Evolutionary conservation across 306 rosid genomes (phyloP).

Genomic region (Neltuma alba): DNA sequence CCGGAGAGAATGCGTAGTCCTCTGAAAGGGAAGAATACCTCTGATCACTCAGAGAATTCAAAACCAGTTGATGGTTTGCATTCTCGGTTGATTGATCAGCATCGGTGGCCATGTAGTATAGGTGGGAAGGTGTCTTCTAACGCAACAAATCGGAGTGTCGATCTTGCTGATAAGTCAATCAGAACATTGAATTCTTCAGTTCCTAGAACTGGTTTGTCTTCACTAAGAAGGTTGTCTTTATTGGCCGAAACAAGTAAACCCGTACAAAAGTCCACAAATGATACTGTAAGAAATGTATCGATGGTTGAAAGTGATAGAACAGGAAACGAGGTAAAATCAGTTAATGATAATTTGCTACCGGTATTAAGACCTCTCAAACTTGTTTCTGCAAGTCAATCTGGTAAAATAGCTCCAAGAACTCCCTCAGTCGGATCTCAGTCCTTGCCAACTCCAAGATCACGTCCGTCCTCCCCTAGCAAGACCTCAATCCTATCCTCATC

Average conservation of each 20-base stretch:
- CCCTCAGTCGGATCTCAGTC: slow-evolving; percentile 55
- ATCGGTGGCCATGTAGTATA: slow-evolving; percentile 77
- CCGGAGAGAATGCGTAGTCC: slow-evolving; percentile 90
- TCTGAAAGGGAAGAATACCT: slow-evolving; percentile 56
- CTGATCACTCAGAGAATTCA: slow-evolving; percentile 83
- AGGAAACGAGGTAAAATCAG: slow-evolving; percentile 47
- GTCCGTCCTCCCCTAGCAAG: slow-evolving; percentile 61
- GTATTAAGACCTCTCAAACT: slow-evolving; percentile 51
- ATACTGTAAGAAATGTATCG: slow-evolving; percentile 40
- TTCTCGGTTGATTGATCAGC: slow-evolving; percentile 71
- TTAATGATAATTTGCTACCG: slow-evolving; percentile 45
- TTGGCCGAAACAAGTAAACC: slow-evolving; percentile 51
- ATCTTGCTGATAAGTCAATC: slow-evolving; percentile 49
- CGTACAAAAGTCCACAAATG: slow-evolving; percentile 53
- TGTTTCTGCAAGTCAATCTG: slow-evolving; percentile 44
- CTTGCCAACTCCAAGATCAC: slow-evolving; percentile 45
- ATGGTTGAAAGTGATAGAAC: slow-evolving; percentile 44
- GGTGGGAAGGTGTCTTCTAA: slow-evolving; percentile 62
- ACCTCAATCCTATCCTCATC: slow-evolving; percentile 38
- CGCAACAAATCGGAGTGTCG: slow-evolving; percentile 51
- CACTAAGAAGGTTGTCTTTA: slow-evolving; percentile 49
- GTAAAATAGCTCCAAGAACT: slow-evolving; percentile 34
- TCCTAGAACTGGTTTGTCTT: slow-evolving; percentile 50
- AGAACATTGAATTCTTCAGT: slow-evolving; percentile 43
- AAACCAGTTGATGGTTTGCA: slow-evolving; percentile 66